phyloP scores from a whole-genome alignment of 305 asterid species.

The Solanum hybrid region DNA sequence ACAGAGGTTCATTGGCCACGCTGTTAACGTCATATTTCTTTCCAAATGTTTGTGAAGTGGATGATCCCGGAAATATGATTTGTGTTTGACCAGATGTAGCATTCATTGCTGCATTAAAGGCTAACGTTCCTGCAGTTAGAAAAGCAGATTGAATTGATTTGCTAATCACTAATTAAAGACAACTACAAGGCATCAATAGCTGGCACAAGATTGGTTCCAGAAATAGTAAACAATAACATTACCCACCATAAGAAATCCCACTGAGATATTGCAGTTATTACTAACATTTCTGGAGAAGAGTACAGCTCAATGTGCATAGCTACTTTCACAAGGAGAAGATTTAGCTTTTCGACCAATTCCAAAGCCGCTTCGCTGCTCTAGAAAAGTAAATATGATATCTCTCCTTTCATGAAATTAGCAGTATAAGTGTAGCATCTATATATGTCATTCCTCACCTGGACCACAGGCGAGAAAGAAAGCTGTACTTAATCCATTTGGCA shows the following conservation, averaged over 20 bases:
- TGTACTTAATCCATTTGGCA: neutral
- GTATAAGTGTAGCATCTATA: neutral
- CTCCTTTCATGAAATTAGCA: neutral
- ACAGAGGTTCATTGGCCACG: neutral
- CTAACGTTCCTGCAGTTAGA: neutral
- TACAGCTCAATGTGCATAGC: neutral
- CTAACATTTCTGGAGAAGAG: neutral
- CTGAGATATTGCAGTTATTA: neutral
- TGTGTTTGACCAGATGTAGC: neutral
- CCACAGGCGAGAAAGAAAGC: neutral
- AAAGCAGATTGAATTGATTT: neutral
- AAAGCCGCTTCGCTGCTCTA: neutral
- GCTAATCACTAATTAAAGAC: neutral
- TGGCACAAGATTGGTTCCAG: neutral
- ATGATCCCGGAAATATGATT: neutral
- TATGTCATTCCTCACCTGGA: neutral
- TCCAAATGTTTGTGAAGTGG: neutral
- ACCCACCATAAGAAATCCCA: neutral
- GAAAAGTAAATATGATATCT: neutral
- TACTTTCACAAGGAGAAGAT: neutral
- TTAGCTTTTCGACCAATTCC: neutral
- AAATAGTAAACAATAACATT: neutral
- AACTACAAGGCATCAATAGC: neutral
- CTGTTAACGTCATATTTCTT: neutral
- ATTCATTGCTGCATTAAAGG: neutral